Evolutionary conservation across 176 grass and related monocot species (phyloP).

Genomic region (Eragrostis nindensis): DNA sequence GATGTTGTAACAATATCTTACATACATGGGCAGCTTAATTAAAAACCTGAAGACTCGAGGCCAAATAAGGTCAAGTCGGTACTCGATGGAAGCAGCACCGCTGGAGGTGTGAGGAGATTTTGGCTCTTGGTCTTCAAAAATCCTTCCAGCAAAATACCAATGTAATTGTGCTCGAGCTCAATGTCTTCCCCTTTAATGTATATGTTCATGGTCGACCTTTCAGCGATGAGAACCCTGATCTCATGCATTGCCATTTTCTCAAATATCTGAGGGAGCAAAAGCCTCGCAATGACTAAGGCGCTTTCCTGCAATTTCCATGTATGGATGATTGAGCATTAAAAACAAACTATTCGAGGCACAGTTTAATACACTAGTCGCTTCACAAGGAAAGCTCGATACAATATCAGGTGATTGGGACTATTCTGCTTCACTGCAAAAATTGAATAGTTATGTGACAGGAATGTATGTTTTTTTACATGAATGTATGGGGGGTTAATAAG

Average conservation of each 20-base stretch:
- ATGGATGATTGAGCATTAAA: background rate
- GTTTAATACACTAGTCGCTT: background rate
- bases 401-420: background rate
- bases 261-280: slow-evolving; percentile 84
- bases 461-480: no score
- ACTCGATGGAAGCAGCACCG: slow-evolving; percentile 56
- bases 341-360: slow-evolving; percentile 1
- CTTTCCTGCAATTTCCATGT: slow-evolving; percentile 67
- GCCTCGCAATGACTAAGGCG: slow-evolving; percentile 63
- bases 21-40: background rate
- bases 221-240: slow-evolving; percentile 69
- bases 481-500: background rate
- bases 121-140: slow-evolving; percentile 66
- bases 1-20: background rate
- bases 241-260: slow-evolving; percentile 93
- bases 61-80: slow-evolving; percentile 58
- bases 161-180: slow-evolving; percentile 57
- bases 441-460: background rate
- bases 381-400: background rate
- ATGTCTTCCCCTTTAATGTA: slow-evolving; percentile 84
- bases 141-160: slow-evolving; percentile 86
- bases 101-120: slow-evolving; percentile 69
- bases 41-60: slow-evolving; percentile 78
- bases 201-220: slow-evolving; percentile 68
- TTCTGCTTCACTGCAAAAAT: background rate